Conservation (phyloP, 179 eudicot genomes). For the Spergularia azorica region DNA sequence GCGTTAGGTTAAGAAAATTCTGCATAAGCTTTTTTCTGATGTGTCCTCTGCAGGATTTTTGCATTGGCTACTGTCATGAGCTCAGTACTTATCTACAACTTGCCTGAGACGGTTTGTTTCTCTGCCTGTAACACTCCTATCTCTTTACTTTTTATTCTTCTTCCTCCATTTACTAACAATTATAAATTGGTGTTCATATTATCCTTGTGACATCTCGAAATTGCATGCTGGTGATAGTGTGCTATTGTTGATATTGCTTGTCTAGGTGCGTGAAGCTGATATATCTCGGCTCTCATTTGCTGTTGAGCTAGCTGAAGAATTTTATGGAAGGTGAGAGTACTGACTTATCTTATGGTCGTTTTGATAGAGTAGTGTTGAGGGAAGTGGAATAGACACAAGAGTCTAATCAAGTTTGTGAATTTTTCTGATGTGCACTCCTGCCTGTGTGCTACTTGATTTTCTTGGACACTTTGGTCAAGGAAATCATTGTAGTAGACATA, state of each 20-base stretch:
- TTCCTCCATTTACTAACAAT: not conserved
- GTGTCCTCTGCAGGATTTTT: conserved; percentile 71
- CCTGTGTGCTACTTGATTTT: not conserved
- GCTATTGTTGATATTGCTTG: conserved; percentile 11
- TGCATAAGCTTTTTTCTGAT: conserved; percentile 11
- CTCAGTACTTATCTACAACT: conserved; percentile 89
- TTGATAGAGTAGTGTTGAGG: not conserved
- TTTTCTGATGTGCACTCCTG: not conserved
- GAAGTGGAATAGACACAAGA: not conserved
- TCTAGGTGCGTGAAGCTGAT: conserved; percentile 94
- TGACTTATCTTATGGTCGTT: not conserved
- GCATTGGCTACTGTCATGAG: conserved; percentile 97
- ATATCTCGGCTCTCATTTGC: conserved; percentile 94
- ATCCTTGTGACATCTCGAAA: not conserved
- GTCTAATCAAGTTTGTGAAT: not conserved
- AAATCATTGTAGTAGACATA: no score
- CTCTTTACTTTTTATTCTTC: conserved; percentile 14
- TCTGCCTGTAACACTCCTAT: conserved; percentile 30
- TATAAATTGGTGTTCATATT: not conserved
- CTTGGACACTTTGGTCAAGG: no score
- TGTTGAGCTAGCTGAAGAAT: conserved; percentile 99
- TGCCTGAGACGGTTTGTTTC: conserved; percentile 96
- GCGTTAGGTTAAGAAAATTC: not conserved
- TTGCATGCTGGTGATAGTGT: not conserved
- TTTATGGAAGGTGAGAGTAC: conserved; percentile 78